Evolutionary conservation across 177 flowering plant genomes (phyloP), one percentile per base, ranked within the genome.

Genomic region (Telopea speciosissima): DNA sequence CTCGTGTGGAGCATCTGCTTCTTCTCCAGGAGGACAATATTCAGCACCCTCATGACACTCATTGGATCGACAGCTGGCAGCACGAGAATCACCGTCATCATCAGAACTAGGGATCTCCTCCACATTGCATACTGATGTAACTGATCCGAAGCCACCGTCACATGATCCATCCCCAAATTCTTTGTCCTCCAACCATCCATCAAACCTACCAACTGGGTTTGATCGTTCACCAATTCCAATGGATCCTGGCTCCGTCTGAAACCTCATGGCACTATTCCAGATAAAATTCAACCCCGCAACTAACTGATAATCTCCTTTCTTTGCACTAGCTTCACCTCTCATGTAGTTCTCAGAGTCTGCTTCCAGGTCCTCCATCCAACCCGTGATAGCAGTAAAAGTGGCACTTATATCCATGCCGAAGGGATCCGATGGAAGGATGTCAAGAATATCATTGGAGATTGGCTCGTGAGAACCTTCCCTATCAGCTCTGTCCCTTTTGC

Each of bases 391-490:
- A 0, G 95, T 86, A 54, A 92, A 77, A 9, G 97, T 87, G 2
- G 86, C 85, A 40, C 81, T 76, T 62, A 92, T 85, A 52, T 86
- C 89, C 97, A 94, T 94, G 2, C 88, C 97, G 77, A 95, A 93
- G 0, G 98, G 98, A 84, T 93, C 98, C 8, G 88, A 70, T 0
- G 98, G 98, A 83, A 93, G 78, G 64, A 84, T 77, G 68, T 91
- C 91, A 54, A 85, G 76, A 75, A 93, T 84, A 63, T 91, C 98
- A 52, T 67, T 77, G 8, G 79, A 72, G 11, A 69, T 78, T 6
- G 88, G 73, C 54, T 89, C 92, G 22, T 82, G 74, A 4, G 83
- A 76, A 68, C 80, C 79, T 67, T 79, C 71, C 64, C 76, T 52
- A 22, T 77, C 82, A 72, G 68, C 70, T 67, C 81, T 77, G 71